Evolutionary conservation across 805 yeast genomes (phyloP), one percentile per base, ranked within the genome.

Genomic region (Zygoascus ofunaensis): DNA sequence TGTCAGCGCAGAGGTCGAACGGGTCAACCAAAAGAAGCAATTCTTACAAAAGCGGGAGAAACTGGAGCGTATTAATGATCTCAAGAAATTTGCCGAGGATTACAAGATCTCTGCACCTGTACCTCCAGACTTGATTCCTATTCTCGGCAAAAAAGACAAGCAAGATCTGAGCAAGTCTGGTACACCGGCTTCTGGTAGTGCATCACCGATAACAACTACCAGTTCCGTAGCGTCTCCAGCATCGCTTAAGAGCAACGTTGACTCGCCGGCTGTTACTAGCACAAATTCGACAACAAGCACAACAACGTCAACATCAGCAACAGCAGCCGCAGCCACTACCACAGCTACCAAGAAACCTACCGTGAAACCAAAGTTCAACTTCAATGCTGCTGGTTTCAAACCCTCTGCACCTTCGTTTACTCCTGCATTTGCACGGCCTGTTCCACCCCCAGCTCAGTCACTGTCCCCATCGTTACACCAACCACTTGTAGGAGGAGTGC

Each of bases 21-120:
- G 59, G 41, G 53, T 49, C 37, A 47, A 48, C 42, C 62, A 46
- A 46, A 54, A 51, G 56, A 60, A 48, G 43, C 53, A 48, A 52
- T 57, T 47, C 32, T 48, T 46, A 41, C 56, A 49, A 30, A 55
- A 48, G 52, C 55, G 45, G 33, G 65, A 61, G 41, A 57, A 56
- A 37, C 56, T 51, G 17, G 68, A 60, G 22, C 51, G 64, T 15
- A 44, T 59, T n/a, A 53, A 57, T 34, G 70, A 66, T 8, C 68
- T 86, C 45, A 78, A 76, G 50, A 85, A 83, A 56, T 87, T 89
- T 58, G 77, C 94, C 34, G 86, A 84, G 40, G 82, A 76, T 53
- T 84, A 86, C 63, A 85, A 85, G 62, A 76, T 87, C 36, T 46
- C 52, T 21, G 57, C 64, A 12, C 66, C 69, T n/a, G 64, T 64